phyloP scores from a whole-genome alignment of 2,329 filamentous ascomycete genomes.

The Xylariaceae sp. region DNA sequence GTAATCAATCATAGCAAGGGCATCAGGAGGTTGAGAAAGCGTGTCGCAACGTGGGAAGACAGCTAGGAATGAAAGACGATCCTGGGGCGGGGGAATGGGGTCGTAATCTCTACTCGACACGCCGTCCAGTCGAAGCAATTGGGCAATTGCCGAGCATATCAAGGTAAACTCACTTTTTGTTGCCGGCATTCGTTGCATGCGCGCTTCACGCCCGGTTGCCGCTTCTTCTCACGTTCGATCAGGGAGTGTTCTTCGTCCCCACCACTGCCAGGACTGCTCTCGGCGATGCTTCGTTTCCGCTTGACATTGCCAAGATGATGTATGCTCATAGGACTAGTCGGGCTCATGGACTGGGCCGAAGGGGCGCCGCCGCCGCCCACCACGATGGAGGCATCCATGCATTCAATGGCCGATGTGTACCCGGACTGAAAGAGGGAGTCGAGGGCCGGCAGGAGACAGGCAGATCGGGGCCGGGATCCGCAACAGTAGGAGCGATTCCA shows the following conservation, averaged over 20 bases:
- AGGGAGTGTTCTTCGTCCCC: constrained; percentile 53
- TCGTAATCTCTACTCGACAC: too few relatives aligned
- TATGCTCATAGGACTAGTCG: constrained; percentile 49
- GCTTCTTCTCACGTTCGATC: constrained; percentile 53
- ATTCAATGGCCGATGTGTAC: constrained; percentile 21
- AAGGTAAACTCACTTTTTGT: constrained; percentile 62
- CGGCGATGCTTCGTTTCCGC: constrained; percentile 55
- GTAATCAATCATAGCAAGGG: neutral
- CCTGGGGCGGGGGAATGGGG: too few relatives aligned
- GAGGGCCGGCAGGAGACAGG: constrained; percentile 3
- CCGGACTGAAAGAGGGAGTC: constrained; percentile 12
- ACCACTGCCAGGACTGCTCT: constrained; percentile 57
- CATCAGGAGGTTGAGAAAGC: too few relatives aligned
- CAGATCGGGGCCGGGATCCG: constrained; percentile 15
- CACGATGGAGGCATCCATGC: constrained; percentile 45
- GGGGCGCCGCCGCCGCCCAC: constrained; percentile 36
- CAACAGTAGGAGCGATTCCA: constrained; percentile 14
- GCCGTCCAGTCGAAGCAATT: too few relatives aligned
- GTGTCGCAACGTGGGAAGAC: too few relatives aligned
- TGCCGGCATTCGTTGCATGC: constrained; percentile 82
- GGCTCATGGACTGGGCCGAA: constrained; percentile 46
- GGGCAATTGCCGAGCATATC: neutral
- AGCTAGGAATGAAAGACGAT: too few relatives aligned
- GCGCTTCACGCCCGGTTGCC: constrained; percentile 66
- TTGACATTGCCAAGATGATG: constrained; percentile 48